Percentiles rank a stretch among this genome's conserved stretches.
These are phyloP conservation scores for Verticillium zaregamsianum DNA, from an alignment of 2,329 filamentous ascomycete species.

Conservation along the genomic window DNA sequence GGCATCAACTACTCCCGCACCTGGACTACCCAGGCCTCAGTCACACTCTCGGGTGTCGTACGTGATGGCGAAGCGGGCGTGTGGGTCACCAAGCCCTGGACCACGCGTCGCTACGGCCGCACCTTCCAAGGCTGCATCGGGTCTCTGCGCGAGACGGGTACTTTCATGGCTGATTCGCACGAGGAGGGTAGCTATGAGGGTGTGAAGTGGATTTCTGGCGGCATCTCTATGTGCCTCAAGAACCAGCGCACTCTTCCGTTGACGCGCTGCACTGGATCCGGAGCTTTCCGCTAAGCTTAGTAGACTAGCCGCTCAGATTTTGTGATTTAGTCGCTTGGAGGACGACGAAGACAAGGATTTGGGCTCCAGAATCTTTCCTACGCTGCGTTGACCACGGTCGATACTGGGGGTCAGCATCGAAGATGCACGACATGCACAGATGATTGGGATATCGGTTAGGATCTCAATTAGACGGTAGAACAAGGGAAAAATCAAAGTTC, in stretches of 20 bases:
- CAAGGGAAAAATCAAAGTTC: too few relatives aligned
- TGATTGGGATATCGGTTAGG: too few relatives aligned
- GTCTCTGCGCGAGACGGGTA: slow-evolving; percentile 5
- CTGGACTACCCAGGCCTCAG: slow-evolving; percentile 5
- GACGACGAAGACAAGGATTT: too few relatives aligned
- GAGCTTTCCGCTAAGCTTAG: not conserved
- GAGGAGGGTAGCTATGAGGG: slow-evolving; percentile 10
- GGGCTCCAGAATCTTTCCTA: too few relatives aligned
- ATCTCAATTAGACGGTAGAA: too few relatives aligned
- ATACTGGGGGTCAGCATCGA: too few relatives aligned
- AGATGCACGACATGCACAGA: too few relatives aligned
- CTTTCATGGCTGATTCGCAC: slow-evolving; percentile 8
- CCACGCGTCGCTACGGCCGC: slow-evolving; percentile 9
- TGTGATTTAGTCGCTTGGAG: too few relatives aligned
- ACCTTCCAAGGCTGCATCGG: slow-evolving; percentile 10
- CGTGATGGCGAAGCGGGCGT: slow-evolving; percentile 6
- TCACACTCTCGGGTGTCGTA: slow-evolving; percentile 8
- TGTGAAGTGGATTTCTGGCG: slow-evolving; percentile 5
- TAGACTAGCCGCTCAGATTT: too few relatives aligned
- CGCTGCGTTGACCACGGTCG: too few relatives aligned
- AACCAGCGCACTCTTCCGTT: not conserved
- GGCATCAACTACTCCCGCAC: slow-evolving; percentile 4
- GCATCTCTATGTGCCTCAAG: slow-evolving; percentile 5
- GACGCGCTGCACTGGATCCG: not conserved
- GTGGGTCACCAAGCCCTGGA: slow-evolving; percentile 9